phyloP scores from a whole-genome alignment of 352 stramenopile genomes.

The Globisporangium emineosum region DNA sequence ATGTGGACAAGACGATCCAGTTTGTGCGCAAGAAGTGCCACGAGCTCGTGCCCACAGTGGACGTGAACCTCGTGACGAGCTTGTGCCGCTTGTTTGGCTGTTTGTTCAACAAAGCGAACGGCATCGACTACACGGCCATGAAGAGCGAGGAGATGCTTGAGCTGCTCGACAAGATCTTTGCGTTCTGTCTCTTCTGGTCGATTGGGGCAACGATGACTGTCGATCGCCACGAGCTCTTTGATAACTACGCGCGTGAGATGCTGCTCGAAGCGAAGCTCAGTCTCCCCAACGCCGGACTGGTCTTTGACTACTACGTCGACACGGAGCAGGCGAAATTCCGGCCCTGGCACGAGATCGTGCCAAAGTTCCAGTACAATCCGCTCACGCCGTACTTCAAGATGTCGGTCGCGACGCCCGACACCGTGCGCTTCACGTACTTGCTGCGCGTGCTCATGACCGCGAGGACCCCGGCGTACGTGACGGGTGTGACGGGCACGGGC shows the following conservation, averaged over 20 bases:
- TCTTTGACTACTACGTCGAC: conserved; percentile 90
- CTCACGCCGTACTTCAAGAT: conserved; percentile 76
- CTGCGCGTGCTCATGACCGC: conserved; percentile 49
- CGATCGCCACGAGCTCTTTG: conserved; percentile 73
- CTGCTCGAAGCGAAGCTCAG: conserved; percentile 47
- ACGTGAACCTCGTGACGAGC: conserved; percentile 87
- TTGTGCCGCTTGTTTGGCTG: conserved; percentile 85
- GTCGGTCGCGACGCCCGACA: conserved; percentile 74
- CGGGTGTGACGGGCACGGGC: conserved; percentile 84
- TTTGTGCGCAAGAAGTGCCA: conserved; percentile 76
- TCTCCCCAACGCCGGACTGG: conserved; percentile 52
- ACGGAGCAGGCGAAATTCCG: conserved; percentile 41
- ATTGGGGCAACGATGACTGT: conserved; percentile 82
- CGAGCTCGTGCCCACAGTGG: conserved; percentile 86
- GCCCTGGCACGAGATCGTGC: conserved; percentile 60
- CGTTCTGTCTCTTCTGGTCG: conserved; percentile 91
- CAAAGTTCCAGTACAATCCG: conserved; percentile 62
- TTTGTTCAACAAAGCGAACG: conserved; percentile 57
- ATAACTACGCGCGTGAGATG: conserved; percentile 71
- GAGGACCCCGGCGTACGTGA: conserved; percentile 86
- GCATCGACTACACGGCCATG: conserved; percentile 26
- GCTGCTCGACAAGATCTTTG: conserved; percentile 77
- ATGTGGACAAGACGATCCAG: conserved; percentile 70
- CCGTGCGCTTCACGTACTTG: conserved; percentile 65
- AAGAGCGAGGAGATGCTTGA: conserved; percentile 45